A percentile compares a stretch with the other conserved stretches of the same genome.
Evolutionary conservation across 768 basidiomycete species (phyloP).

Genomic region (Suillus occidentalis): DNA sequence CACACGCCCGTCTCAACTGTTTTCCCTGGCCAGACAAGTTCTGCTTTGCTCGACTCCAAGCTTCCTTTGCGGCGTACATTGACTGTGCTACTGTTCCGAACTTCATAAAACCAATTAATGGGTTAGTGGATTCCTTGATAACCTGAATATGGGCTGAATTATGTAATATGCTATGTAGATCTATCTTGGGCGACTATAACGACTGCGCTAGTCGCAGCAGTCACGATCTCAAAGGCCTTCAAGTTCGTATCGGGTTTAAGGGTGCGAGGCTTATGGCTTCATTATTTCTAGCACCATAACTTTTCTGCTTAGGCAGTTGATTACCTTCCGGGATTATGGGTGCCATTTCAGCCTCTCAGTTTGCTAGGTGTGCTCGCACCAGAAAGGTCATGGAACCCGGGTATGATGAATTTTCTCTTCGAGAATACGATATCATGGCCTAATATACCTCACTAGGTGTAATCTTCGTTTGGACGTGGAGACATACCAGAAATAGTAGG

Average conservation of each 20-base stretch:
- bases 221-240: slow-evolving; percentile 15
- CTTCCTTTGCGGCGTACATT: background rate
- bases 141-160: background rate
- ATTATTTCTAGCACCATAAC: background rate
- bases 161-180: background rate
- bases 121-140: background rate
- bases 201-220: background rate
- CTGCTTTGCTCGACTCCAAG: background rate
- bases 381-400: slow-evolving; percentile 22
- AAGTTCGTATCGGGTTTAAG: slow-evolving; percentile 17
- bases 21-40: background rate
- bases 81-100: background rate
- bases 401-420: slow-evolving; percentile 8
- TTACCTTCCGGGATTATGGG: slow-evolving; percentile 19
- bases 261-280: slow-evolving; percentile 11
- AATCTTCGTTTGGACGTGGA: slow-evolving; percentile 25
- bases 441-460: slow-evolving; percentile 10
- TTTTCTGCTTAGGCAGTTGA: slow-evolving; percentile 14
- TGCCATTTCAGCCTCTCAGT: slow-evolving; percentile 22
- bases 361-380: slow-evolving; percentile 13
- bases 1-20: background rate
- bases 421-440: background rate
- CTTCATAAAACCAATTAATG: background rate
- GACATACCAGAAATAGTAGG: slow-evolving; percentile 19
- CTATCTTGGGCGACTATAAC: slow-evolving; percentile 12